Percentiles rank a stretch among this genome's conserved stretches.
Evolutionary conservation across 108 stramenopile species (phyloP).

Genomic region (Seminavis robusta): DNA sequence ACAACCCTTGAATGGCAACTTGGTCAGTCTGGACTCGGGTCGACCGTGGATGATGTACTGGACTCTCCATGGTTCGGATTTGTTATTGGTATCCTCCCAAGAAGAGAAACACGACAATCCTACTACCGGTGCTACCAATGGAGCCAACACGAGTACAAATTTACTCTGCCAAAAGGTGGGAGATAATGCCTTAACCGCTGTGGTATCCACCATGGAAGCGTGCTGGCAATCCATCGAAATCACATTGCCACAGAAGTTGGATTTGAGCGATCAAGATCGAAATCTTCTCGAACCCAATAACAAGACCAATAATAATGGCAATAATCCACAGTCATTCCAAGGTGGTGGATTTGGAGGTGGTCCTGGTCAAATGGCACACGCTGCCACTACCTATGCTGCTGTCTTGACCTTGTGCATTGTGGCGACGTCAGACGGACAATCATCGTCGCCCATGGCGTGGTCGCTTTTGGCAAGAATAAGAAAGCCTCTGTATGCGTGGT

Average conservation of each 20-base stretch:
- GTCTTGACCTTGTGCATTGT: constrained; percentile 70
- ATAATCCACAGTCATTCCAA: constrained; percentile 5
- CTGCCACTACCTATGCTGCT: constrained; percentile 95
- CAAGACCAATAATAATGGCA: background rate
- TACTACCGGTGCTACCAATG: too few relatives aligned
- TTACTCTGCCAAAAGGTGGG: too few relatives aligned
- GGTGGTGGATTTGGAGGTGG: constrained; percentile 97
- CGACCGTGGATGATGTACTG: constrained; percentile 97
- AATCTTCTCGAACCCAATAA: too few relatives aligned
- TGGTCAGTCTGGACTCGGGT: constrained; percentile 89
- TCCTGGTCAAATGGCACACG: constrained; percentile 88
- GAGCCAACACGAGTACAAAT: too few relatives aligned
- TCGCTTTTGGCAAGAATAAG: too few relatives aligned
- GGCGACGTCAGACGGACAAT: too few relatives aligned
- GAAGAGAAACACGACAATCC: constrained; percentile 4
- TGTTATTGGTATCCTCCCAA: constrained; percentile 61
- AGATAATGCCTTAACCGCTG: too few relatives aligned
- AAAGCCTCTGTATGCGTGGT: constrained; percentile 63
- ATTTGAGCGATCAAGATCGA: too few relatives aligned
- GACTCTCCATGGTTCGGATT: constrained; percentile 91
- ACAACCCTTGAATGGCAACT: constrained; percentile 19
- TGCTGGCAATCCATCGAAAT: too few relatives aligned
- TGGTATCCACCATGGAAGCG: too few relatives aligned
- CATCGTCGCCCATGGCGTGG: too few relatives aligned
- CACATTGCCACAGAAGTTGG: too few relatives aligned